Evolutionary conservation across 192 early-diverging fungal species (phyloP).

Genomic region (Kappamyces sp.): DNA sequence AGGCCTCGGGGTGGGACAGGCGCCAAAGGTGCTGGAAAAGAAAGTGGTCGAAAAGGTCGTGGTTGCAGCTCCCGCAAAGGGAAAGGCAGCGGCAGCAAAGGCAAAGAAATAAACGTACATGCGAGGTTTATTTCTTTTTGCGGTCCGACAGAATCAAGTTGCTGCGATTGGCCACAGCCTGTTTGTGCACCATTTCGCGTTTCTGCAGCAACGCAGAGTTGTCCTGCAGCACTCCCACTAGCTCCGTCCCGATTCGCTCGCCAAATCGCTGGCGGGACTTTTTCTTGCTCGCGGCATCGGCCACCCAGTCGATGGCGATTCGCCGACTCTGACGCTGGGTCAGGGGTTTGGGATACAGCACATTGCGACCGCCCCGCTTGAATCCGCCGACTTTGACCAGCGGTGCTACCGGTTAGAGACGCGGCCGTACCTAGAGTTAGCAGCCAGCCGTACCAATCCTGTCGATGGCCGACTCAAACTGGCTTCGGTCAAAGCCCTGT

Average conservation of each 20-base stretch:
- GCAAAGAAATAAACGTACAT: background rate
- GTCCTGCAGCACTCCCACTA: conserved; percentile 75
- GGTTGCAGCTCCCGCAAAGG: too few relatives aligned
- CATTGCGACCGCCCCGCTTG: conserved; percentile 68
- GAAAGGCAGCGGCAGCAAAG: too few relatives aligned
- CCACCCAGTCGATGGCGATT: conserved; percentile 80
- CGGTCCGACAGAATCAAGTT: conserved; percentile 36
- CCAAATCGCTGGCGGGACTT: conserved; percentile 57
- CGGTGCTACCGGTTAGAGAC: too few relatives aligned
- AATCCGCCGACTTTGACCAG: too few relatives aligned
- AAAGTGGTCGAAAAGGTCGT: too few relatives aligned
- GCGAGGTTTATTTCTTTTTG: conserved; percentile 16
- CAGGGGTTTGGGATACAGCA: conserved; percentile 73
- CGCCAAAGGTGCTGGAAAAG: too few relatives aligned
- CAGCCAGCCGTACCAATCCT: too few relatives aligned
- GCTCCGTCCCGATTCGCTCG: conserved; percentile 68
- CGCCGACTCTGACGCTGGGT: conserved; percentile 67
- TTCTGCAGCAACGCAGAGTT: conserved; percentile 63
- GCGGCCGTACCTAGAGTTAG: too few relatives aligned
- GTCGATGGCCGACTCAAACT: too few relatives aligned
- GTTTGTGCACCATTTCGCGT: conserved; percentile 72
- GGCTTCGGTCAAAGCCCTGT: too few relatives aligned
- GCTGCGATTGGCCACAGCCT: conserved; percentile 72
- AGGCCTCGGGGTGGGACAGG: too few relatives aligned
- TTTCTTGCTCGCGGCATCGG: conserved; percentile 61